phyloP scores from a whole-genome alignment of 108 stramenopile species.

The Pseudonitzschia pungens region DNA sequence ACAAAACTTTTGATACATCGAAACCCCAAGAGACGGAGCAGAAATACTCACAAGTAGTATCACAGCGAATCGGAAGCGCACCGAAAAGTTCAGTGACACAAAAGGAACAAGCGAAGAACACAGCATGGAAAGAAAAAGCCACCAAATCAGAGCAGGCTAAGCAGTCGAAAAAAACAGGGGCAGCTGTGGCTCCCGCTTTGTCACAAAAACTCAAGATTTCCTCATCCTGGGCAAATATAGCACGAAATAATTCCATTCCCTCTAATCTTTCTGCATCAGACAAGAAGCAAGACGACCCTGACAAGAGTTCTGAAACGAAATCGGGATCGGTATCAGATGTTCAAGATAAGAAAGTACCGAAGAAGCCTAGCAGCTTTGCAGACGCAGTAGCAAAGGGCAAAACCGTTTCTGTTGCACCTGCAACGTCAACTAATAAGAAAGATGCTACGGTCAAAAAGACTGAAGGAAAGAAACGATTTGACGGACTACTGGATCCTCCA shows the following conservation, averaged over 20 bases:
- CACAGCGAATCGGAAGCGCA: not conserved
- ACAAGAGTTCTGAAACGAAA: conserved; percentile 13
- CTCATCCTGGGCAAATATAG: conserved; percentile 68
- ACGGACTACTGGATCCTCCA: conserved; percentile 10
- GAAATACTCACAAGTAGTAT: not conserved
- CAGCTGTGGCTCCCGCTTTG: not conserved
- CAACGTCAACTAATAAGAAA: not conserved
- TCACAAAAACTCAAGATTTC: conserved; percentile 11
- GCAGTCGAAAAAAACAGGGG: conserved; percentile 4
- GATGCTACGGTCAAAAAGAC: conserved; percentile 5
- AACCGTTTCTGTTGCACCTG: not conserved
- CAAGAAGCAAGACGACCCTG: conserved; percentile 17
- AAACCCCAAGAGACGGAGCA: conserved; percentile 1
- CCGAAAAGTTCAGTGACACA: not conserved
- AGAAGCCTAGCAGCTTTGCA: conserved; percentile 29
- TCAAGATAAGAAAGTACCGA: conserved; percentile 5
- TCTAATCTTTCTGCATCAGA: conserved; percentile 27
- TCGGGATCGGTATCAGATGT: conserved; percentile 5
- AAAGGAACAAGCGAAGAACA: not conserved
- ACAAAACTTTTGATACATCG: not conserved
- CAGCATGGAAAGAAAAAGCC: not conserved
- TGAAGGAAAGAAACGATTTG: conserved; percentile 15
- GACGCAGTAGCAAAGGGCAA: conserved; percentile 40
- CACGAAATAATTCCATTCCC: conserved; percentile 45
- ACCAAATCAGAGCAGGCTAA: conserved; percentile 12